Conservation (phyloP, 352 stramenopile species). For the Pythium brassicae region DNA sequence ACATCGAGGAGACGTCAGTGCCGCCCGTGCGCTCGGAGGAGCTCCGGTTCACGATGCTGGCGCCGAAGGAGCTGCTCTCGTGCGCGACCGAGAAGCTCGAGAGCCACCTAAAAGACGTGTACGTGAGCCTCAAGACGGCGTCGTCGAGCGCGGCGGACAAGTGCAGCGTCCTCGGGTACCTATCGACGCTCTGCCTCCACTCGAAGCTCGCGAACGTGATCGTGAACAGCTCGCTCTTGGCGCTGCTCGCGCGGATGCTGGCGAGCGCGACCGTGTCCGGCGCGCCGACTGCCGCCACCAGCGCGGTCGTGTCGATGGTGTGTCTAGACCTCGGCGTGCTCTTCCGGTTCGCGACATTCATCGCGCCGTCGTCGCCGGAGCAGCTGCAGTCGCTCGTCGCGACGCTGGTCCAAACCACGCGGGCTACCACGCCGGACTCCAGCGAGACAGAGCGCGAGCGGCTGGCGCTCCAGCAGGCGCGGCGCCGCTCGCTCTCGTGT, state of each 20-base stretch:
- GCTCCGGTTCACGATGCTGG: constrained; percentile 34
- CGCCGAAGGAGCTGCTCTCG: constrained; percentile 36
- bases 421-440: neutral
- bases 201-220: constrained; percentile 72
- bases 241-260: constrained; percentile 54
- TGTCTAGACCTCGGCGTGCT: constrained; percentile 62
- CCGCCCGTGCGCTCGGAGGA: constrained; percentile 22
- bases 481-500: constrained; percentile 28
- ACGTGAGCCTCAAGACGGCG: constrained; percentile 54
- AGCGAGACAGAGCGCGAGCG: neutral
- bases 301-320: constrained; percentile 29
- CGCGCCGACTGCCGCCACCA: neutral
- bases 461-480: constrained; percentile 3
- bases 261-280: constrained; percentile 5
- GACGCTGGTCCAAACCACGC: constrained; percentile 24
- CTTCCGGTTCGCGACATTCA: constrained; percentile 70
- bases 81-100: constrained; percentile 50
- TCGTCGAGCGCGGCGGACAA: constrained; percentile 22
- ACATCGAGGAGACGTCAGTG: constrained; percentile 35
- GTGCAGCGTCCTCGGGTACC: constrained; percentile 48
- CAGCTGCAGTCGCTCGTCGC: constrained; percentile 46
- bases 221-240: constrained; percentile 76
- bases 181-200: constrained; percentile 50
- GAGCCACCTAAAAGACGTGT: constrained; percentile 71
- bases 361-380: constrained; percentile 51